Base-by-base conservation (phyloP, 805 yeast species). In the Wickerhamiella nectarea region DNA sequence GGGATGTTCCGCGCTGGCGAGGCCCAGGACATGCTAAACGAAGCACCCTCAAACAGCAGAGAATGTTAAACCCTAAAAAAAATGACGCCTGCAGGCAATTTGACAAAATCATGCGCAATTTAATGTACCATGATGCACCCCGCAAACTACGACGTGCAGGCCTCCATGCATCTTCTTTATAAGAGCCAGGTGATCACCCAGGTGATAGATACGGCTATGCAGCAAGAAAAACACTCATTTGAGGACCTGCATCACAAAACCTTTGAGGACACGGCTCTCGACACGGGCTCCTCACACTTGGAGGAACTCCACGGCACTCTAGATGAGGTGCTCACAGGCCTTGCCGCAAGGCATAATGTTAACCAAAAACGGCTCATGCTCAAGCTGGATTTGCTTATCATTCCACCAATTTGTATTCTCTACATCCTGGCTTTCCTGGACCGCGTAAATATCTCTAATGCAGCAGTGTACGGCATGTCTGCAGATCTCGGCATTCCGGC, bases 371-470 rank as follows among this genome's bases (percentile, higher is more conserved):
- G 64, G 50, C 61, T 81, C 21, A 72, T 74, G 74, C 64, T 74
- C 69, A 80, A 79, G 53, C 65, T 78, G 25, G 89, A 81, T 54
- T 43, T 74, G 1, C 73, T 82, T 48, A 76, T 82, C 33, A 77
- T 81, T 22, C 85, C 87, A 4, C 76, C 85, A n/a, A 78, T 83
- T 50, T 75, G 85, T 55, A 54, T 81, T 22, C 65, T 83, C 36
- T 83, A 83, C 55, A 74, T 83, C 59, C 68, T 82, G 48, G 78
- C 89, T 1, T 83, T 82, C 56, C 63, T 83, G 55, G 93, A 83
- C 58, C 69, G 93, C 59, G 87, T 82, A 46, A 83, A 83, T 58
- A 80, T 83, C 48, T 75, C 87, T 24, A 82, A 83, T 60, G 93
- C 94, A 6, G 75, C 75, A 47, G 71, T 78, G 44, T 81, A 80